Evolutionary conservation across 2,329 filamentous ascomycete genomes (phyloP).

Genomic region (Aureobasidium sp.): DNA sequence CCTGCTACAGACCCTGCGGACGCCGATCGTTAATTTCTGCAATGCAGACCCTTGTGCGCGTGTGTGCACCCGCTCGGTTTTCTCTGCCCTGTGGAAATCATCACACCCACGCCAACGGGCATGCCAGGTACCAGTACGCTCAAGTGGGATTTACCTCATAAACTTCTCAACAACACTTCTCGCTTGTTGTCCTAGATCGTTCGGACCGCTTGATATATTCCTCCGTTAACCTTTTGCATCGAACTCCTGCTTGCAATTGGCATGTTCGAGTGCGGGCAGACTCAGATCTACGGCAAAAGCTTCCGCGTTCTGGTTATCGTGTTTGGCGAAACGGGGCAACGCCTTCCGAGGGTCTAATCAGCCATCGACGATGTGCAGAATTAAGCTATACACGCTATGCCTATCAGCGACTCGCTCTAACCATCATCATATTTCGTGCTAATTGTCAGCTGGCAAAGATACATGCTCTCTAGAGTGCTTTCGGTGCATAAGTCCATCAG

Average conservation of each 20-base stretch:
- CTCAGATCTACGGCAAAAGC: constrained; percentile 3
- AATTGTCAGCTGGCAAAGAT: background rate
- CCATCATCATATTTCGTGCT: background rate
- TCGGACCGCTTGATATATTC: background rate
- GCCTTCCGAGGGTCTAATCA: background rate
- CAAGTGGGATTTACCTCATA: background rate
- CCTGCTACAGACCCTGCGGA: background rate
- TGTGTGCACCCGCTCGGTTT: constrained; percentile 4
- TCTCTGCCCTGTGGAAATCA: constrained; percentile 9
- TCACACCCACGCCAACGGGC: background rate
- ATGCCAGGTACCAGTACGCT: background rate
- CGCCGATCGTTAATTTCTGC: constrained; percentile 1
- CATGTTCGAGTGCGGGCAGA: background rate
- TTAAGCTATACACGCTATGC: constrained; percentile 2
- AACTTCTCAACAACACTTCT: constrained; percentile 2
- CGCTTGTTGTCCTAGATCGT: background rate
- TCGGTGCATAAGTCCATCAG: background rate
- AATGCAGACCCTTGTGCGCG: constrained; percentile 1
- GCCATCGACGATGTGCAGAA: background rate
- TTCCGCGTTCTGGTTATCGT: background rate
- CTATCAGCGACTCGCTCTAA: background rate
- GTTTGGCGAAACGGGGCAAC: background rate
- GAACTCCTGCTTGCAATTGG: background rate
- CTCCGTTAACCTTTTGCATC: background rate
- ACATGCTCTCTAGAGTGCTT: background rate